Conservation (phyloP, 257 asterid genomes). For the Solanum tacnaense region DNA sequence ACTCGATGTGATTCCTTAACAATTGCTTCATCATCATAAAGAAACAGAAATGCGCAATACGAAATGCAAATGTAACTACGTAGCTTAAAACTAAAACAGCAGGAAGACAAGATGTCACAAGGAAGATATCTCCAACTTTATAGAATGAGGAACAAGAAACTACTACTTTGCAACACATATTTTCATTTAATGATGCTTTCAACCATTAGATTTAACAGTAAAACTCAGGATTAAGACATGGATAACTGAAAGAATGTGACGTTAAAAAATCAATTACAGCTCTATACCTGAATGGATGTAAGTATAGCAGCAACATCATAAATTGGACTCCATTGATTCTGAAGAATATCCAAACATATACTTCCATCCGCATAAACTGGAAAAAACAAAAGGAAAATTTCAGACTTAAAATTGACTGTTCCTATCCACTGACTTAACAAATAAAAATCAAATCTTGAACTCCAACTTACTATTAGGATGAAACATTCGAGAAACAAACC, state of each 20-base stretch:
- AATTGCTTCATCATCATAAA: not conserved
- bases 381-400: not conserved
- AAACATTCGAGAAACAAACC: constrained; percentile 78
- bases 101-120: not conserved
- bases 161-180: not conserved
- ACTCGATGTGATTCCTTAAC: not conserved
- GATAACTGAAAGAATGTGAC: not conserved
- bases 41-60: not conserved
- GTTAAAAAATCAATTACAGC: not conserved
- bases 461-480: constrained; percentile 72
- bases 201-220: not conserved
- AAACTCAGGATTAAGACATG: not conserved
- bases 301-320: constrained; percentile 92
- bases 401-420: constrained; percentile 2
- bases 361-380: constrained; percentile 97
- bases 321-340: constrained; percentile 94
- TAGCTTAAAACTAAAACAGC: not conserved
- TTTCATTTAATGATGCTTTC: not conserved
- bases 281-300: constrained; percentile 74
- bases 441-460: not conserved
- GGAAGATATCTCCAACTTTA: not conserved
- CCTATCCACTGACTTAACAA: not conserved
- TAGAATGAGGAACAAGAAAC: not conserved
- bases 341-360: constrained; percentile 90
- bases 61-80: not conserved